A percentile compares a stretch with the other conserved stretches of the same genome.
These are phyloP conservation scores for Rhizophagus sp. DNA, from an alignment of 192 early-diverging fungal species.

Conservation along the genomic window DNA sequence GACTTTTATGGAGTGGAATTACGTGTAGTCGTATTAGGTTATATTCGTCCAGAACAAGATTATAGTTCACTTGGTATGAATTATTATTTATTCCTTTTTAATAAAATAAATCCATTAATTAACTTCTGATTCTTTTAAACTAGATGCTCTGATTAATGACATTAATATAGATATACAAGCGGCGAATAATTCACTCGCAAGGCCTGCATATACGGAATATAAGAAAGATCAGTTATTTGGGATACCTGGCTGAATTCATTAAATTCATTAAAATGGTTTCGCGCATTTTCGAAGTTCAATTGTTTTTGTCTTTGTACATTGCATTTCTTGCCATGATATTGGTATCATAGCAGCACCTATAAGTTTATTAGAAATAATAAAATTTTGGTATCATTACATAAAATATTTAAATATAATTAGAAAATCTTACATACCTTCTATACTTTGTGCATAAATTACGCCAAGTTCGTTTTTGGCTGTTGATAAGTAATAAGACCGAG, in stretches of 20 bases:
- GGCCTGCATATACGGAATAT: constrained; percentile 29
- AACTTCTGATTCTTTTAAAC: not conserved
- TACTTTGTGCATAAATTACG: constrained; percentile 89
- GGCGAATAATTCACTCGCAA: constrained; percentile 64
- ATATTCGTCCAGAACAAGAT: constrained; percentile 87
- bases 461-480: constrained; percentile 94
- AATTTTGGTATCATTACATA: not conserved
- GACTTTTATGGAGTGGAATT: constrained; percentile 94
- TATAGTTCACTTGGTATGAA: constrained; percentile 78
- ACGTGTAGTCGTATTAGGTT: constrained; percentile 82
- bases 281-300: constrained; percentile 95
- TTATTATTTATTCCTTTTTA: not conserved
- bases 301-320: constrained; percentile 85
- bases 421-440: constrained; percentile 56
- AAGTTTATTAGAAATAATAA: not conserved
- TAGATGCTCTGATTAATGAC: constrained; percentile 88
- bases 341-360: constrained; percentile 79
- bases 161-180: constrained; percentile 89
- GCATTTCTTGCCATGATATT: constrained; percentile 98
- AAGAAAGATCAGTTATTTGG: not conserved
- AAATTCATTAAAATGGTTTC: constrained; percentile 70
- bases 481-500: constrained; percentile 85
- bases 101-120: not conserved
- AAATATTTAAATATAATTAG: not conserved
- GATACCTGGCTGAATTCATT: constrained; percentile 10